Percentiles rank a stretch among this genome's conserved stretches.
phyloP scores from a whole-genome alignment of 225 moss, liverwort and hornwort species.

The Pseudisothecium myosuroides region DNA sequence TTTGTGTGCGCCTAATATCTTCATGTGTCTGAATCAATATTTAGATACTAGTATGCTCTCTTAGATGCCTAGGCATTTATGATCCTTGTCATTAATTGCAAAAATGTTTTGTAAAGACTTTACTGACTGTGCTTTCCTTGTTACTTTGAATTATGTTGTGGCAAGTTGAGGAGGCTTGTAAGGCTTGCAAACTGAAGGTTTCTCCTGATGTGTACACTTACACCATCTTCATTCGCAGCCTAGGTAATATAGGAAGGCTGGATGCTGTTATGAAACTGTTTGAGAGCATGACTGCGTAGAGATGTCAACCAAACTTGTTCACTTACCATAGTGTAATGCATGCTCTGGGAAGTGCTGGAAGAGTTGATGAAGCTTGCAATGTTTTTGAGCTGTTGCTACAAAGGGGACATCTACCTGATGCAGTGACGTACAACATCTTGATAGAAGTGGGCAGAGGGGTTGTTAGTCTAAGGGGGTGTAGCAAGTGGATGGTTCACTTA shows the following conservation, averaged over 20 bases:
- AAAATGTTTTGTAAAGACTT: neutral
- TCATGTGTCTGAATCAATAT: neutral
- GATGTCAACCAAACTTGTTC: constrained; percentile 41
- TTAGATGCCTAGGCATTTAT: neutral
- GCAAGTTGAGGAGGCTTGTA: constrained; percentile 44
- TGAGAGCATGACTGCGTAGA: constrained; percentile 35
- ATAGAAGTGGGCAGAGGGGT: neutral
- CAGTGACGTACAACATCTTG: constrained; percentile 46
- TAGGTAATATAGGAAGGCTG: constrained; percentile 41
- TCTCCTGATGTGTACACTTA: constrained; percentile 53
- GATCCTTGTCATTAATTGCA: neutral
- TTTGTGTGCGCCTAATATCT: neutral
- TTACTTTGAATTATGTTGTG: neutral
- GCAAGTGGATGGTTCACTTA: neutral
- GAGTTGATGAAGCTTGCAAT: too few relatives aligned
- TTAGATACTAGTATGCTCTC: neutral
- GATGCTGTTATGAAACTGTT: constrained; percentile 46
- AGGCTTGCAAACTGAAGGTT: constrained; percentile 19
- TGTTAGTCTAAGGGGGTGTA: too few relatives aligned
- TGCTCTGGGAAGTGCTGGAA: too few relatives aligned
- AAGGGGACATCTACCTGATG: constrained; percentile 27
- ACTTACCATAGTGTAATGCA: too few relatives aligned
- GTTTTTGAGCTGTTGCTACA: too few relatives aligned
- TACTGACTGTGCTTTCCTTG: neutral
- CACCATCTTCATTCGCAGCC: constrained; percentile 48